Conservation (phyloP, 495 filamentous ascomycete species). For the Choiromyces venosus region DNA sequence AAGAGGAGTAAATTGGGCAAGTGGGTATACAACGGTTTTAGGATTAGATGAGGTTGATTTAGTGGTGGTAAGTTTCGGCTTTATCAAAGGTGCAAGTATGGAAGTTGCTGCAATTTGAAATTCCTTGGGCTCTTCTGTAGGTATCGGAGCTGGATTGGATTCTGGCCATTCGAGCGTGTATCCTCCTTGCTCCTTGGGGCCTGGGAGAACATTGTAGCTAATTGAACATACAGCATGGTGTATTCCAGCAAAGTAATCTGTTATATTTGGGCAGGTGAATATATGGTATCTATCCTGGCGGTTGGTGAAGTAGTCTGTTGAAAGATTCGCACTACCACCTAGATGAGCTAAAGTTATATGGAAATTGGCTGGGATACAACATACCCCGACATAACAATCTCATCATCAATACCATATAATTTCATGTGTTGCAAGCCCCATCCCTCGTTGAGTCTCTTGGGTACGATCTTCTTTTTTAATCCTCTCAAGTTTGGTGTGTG, state of each 20-base stretch:
- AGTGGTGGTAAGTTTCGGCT: slow-evolving; percentile 44
- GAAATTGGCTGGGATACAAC: slow-evolving; percentile 20
- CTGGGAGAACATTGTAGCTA: slow-evolving; percentile 71
- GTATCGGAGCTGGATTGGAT: slow-evolving; percentile 64
- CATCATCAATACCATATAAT: slow-evolving; percentile 92
- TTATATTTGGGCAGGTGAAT: slow-evolving; percentile 69
- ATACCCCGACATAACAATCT: slow-evolving; percentile 88
- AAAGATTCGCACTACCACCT: slow-evolving; percentile 69
- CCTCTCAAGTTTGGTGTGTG: slow-evolving; percentile 96
- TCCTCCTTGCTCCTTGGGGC: slow-evolving; percentile 52
- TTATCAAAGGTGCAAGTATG: slow-evolving; percentile 61
- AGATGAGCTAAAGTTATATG: not conserved
- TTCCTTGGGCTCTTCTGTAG: slow-evolving; percentile 59
- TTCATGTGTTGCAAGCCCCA: slow-evolving; percentile 99
- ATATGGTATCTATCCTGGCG: slow-evolving; percentile 92
- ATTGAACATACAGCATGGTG: slow-evolving; percentile 71
- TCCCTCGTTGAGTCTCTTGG: slow-evolving; percentile 89
- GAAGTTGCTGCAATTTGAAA: slow-evolving; percentile 65
- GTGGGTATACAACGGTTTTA: slow-evolving; percentile 63
- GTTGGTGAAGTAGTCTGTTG: slow-evolving; percentile 92
- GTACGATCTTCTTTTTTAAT: slow-evolving; percentile 71
- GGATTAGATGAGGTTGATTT: slow-evolving; percentile 25
- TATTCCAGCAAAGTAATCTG: slow-evolving; percentile 74
- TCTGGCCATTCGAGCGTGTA: slow-evolving; percentile 75
- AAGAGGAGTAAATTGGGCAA: slow-evolving; percentile 79